These are phyloP conservation scores for Nakazawaea wyomingensis DNA, from an alignment of 805 yeast genomes.

Conservation along the genomic window DNA sequence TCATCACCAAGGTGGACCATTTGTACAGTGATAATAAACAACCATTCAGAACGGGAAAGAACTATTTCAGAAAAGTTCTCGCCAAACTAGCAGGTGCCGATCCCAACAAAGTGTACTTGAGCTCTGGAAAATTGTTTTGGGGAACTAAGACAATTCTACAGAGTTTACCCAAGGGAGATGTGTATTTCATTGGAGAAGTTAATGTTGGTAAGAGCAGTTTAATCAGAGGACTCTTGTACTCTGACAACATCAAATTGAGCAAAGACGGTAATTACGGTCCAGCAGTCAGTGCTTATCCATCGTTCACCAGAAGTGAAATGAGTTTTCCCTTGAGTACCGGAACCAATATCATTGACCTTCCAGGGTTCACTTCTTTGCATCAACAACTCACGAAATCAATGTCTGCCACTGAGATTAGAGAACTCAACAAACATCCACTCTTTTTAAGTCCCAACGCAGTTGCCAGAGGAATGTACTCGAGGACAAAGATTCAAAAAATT, in stretches of 20 bases:
- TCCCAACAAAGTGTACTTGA: constrained; percentile 35
- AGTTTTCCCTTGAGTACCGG: constrained; percentile 29
- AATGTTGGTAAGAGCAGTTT: constrained; percentile 69
- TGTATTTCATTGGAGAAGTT: constrained; percentile 59
- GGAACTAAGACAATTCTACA: constrained; percentile 34
- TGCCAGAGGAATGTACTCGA: constrained; percentile 15
- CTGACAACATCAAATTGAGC: constrained; percentile 13
- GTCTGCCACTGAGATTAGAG: constrained; percentile 13
- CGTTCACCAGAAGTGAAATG: constrained; percentile 57
- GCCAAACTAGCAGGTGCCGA: constrained; percentile 23
- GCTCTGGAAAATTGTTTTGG: constrained; percentile 53
- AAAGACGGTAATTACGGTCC: constrained; percentile 35
- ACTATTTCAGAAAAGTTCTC: constrained; percentile 29
- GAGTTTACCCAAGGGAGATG: constrained; percentile 29
- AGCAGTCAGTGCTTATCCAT: constrained; percentile 53
- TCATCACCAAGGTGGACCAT: constrained; percentile 36
- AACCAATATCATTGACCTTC: constrained; percentile 35
- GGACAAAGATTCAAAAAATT: constrained; percentile 8
- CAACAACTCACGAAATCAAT: constrained; percentile 28
- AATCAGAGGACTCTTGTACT: constrained; percentile 39
- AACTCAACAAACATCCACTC: constrained; percentile 8
- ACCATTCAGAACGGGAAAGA: constrained; percentile 20
- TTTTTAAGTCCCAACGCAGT: constrained; percentile 8
- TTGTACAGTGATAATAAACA: constrained; percentile 22
- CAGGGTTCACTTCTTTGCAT: constrained; percentile 33